Evolutionary conservation across 345 rosid species (phyloP).

Genomic region (Citrus glauca): DNA sequence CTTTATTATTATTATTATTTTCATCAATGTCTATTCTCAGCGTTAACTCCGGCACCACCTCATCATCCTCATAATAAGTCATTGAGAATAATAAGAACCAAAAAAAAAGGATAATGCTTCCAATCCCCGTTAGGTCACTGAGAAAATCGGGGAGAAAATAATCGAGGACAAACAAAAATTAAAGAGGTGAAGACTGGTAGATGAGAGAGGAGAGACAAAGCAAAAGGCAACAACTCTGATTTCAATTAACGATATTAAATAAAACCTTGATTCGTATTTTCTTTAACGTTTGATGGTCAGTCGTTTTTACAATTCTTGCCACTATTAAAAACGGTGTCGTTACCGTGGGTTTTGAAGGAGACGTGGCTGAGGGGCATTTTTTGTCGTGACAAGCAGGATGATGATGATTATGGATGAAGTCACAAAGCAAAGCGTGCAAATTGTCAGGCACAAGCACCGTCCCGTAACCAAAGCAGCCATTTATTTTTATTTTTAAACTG

Average conservation of each 20-base stretch:
- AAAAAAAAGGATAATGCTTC: neutral
- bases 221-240: neutral
- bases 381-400: neutral
- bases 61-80: constrained; percentile 55
- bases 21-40: constrained; percentile 33
- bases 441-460: neutral
- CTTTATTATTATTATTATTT: constrained; percentile 23
- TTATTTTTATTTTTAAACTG: neutral
- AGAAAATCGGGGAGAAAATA: constrained; percentile 12
- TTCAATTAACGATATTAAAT: neutral
- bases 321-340: constrained; percentile 11
- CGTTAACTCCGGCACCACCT: constrained; percentile 68
- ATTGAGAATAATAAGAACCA: constrained; percentile 22
- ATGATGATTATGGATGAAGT: neutral
- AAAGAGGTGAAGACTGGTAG: constrained; percentile 27
- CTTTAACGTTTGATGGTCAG: neutral
- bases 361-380: neutral
- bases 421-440: neutral
- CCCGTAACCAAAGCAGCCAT: no score
- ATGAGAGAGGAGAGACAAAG: constrained; percentile 15
- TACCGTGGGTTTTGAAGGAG: neutral
- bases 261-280: neutral
- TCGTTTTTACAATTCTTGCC: neutral
- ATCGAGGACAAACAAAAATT: neutral
- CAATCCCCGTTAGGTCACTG: constrained; percentile 26